Evolutionary conservation across 179 eudicot genomes (phyloP).

Genomic region (Gypsophila paniculata): DNA sequence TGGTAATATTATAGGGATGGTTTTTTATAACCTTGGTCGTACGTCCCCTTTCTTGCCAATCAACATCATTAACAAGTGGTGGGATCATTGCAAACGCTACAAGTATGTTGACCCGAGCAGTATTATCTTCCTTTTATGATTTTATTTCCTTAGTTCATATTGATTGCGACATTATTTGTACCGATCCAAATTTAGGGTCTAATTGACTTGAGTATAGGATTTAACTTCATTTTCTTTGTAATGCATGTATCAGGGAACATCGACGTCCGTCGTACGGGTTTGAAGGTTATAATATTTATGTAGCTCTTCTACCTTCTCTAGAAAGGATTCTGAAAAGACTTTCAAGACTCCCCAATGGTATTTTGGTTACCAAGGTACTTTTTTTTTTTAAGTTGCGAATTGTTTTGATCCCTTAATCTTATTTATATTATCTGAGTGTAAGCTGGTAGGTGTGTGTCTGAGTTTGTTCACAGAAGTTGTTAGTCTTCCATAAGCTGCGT

Average conservation of each 20-base stretch:
- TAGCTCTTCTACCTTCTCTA: neutral
- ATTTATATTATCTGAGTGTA: no score
- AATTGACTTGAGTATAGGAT: no score
- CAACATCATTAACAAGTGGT: neutral
- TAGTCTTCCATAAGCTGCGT: no score
- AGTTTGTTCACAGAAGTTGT: no score
- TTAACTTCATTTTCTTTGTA: neutral
- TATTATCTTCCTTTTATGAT: no score
- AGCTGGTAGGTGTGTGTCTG: no score
- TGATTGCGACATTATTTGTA: no score
- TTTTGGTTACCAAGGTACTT: neutral
- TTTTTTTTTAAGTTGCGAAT: no score
- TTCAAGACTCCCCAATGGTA: neutral
- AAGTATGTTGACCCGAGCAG: neutral
- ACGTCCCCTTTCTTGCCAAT: neutral
- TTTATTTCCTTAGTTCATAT: no score
- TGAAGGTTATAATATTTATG: neutral
- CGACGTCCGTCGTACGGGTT: conserved; percentile 2
- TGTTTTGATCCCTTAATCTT: no score
- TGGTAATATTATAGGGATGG: neutral
- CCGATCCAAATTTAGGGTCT: no score
- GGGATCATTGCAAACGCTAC: neutral
- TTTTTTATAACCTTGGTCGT: neutral
- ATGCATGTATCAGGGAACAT: neutral
- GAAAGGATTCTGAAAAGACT: neutral